These are phyloP conservation scores for Apophysomyces elegans DNA, from an alignment of 371 early-diverging fungal species.

Conservation along the genomic window DNA sequence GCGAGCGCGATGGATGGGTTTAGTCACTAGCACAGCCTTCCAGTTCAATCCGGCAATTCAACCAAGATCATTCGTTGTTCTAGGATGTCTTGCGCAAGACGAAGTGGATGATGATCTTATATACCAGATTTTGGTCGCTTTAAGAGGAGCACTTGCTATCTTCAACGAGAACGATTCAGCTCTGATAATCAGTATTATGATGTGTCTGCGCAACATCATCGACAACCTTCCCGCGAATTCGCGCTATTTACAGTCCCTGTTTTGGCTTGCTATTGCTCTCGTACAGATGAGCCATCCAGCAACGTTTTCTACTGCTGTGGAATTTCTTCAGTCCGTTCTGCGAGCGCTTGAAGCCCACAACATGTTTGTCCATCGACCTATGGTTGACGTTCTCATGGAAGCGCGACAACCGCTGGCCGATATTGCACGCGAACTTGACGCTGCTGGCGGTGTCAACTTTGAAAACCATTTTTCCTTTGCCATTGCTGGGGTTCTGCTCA, in stretches of 20 bases:
- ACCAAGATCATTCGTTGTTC: slow-evolving; percentile 91
- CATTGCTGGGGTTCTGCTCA: slow-evolving; percentile 76
- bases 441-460: slow-evolving; percentile 78
- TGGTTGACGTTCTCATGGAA: slow-evolving; percentile 69
- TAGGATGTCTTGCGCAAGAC: slow-evolving; percentile 88
- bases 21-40: slow-evolving; percentile 92
- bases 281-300: slow-evolving; percentile 86
- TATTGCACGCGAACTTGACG: slow-evolving; percentile 71
- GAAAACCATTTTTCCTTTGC: slow-evolving; percentile 87
- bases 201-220: slow-evolving; percentile 86
- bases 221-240: slow-evolving; percentile 78
- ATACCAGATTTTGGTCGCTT: slow-evolving; percentile 86
- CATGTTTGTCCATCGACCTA: slow-evolving; percentile 64
- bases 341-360: slow-evolving; percentile 74
- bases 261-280: slow-evolving; percentile 89
- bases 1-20: slow-evolving; percentile 90
- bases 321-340: slow-evolving; percentile 72
- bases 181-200: slow-evolving; percentile 81
- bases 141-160: slow-evolving; percentile 82
- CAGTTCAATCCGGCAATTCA: slow-evolving; percentile 92
- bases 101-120: slow-evolving; percentile 88
- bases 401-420: slow-evolving; percentile 72
- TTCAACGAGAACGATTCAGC: slow-evolving; percentile 81
- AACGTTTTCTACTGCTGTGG: slow-evolving; percentile 73
- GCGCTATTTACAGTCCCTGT: slow-evolving; percentile 77